A percentile compares a stretch with the other conserved stretches of the same genome.
Conservation (phyloP, 441 rosid genomes). For the Sinapis alba region DNA sequence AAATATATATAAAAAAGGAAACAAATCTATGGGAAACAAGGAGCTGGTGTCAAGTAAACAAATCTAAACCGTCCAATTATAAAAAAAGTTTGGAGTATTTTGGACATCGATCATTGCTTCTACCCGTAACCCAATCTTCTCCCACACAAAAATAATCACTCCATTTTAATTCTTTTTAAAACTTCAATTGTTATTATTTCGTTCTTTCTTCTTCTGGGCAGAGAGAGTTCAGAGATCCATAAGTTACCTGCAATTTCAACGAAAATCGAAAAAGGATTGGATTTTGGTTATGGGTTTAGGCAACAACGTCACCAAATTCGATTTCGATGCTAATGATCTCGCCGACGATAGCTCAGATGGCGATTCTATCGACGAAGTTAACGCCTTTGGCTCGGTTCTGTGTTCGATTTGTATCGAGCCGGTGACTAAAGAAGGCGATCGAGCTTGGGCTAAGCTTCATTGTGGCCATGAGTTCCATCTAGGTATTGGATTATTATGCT, state of each 20-base stretch:
- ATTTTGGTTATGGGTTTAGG: constrained; percentile 49
- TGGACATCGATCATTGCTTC: constrained; percentile 37
- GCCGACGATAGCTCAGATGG: constrained; percentile 62
- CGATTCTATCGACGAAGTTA: constrained; percentile 46
- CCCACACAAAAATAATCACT: constrained; percentile 15
- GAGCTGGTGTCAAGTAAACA: not conserved
- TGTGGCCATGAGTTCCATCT: constrained; percentile 94
- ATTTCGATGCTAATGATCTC: constrained; percentile 50
- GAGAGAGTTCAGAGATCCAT: not conserved
- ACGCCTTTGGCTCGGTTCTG: constrained; percentile 58
- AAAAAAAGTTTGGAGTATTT: not conserved
- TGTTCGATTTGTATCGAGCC: constrained; percentile 96
- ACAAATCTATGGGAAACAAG: not conserved
- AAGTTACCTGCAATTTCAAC: not conserved
- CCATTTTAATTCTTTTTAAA: not conserved
- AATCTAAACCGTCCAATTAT: not conserved
- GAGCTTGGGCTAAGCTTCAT: constrained; percentile 97
- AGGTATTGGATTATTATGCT: constrained; percentile 41
- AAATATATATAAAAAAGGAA: too few relatives aligned
- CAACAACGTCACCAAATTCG: constrained; percentile 1
- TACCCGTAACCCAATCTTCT: constrained; percentile 45
- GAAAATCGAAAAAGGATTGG: not conserved
- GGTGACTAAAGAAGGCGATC: constrained; percentile 78
- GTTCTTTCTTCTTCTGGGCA: not conserved
- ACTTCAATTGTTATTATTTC: not conserved